Conservation (phyloP, 495 filamentous ascomycete species). For the Penicillium soppii region DNA sequence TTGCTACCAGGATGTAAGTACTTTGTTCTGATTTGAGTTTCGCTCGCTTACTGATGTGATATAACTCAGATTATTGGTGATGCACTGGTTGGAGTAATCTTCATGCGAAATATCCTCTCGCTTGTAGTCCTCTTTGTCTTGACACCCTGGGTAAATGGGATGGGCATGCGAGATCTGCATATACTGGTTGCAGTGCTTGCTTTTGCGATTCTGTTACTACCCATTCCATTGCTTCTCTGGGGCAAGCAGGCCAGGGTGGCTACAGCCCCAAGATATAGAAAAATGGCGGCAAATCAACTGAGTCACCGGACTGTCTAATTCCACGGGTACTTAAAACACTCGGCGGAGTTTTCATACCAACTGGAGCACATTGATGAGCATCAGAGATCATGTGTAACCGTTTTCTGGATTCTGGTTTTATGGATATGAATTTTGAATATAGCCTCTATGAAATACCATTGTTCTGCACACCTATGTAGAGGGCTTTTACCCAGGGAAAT, state of each 20-base stretch:
- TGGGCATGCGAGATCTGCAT: constrained; percentile 34
- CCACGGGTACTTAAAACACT: not conserved
- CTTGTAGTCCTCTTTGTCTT: constrained; percentile 33
- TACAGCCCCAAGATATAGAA: constrained; percentile 18
- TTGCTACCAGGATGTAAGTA: constrained; percentile 35
- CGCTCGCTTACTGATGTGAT: not conserved
- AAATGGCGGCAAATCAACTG: constrained; percentile 22
- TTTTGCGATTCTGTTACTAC: constrained; percentile 19
- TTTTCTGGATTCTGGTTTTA: too few species aligned
- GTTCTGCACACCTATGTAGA: too few species aligned
- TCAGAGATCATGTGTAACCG: too few species aligned
- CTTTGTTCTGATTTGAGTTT: not conserved
- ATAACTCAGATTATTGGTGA: constrained; percentile 30
- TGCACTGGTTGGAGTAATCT: constrained; percentile 31
- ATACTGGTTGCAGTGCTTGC: constrained; percentile 18
- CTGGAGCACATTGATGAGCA: not conserved
- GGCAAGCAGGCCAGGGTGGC: constrained; percentile 23
- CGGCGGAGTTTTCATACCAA: not conserved
- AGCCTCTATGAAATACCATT: too few species aligned
- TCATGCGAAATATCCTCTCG: constrained; percentile 32
- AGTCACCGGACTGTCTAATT: constrained; percentile 20
- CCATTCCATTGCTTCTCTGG: constrained; percentile 23
- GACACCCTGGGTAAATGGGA: constrained; percentile 35
- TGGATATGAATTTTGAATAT: too few species aligned
- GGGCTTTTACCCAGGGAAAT: too few species aligned